Conservation (phyloP, 305 asterid species). For the Fraxinus floribunda region DNA sequence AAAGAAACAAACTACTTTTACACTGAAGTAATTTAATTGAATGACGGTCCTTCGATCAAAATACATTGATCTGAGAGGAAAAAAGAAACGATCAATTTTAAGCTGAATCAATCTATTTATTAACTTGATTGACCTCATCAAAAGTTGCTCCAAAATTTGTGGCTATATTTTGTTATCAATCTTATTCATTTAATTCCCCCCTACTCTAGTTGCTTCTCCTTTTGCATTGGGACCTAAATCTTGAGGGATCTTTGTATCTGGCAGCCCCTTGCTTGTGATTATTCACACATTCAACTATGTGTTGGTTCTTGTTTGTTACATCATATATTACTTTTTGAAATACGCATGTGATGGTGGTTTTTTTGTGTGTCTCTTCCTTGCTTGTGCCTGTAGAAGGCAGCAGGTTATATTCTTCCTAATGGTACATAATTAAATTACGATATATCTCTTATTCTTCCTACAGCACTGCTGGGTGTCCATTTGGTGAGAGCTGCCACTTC, state of each 20-base stretch:
- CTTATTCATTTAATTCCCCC: neutral
- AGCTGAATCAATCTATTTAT: neutral
- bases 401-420: neutral
- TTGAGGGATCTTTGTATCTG: neutral
- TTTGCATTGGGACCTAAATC: neutral
- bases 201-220: neutral
- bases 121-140: neutral
- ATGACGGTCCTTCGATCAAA: neutral
- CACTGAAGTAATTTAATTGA: neutral
- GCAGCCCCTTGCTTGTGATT: neutral
- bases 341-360: neutral
- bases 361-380: neutral
- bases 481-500: conserved; percentile 92
- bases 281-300: neutral
- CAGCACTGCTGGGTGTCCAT: conserved; percentile 89
- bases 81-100: neutral
- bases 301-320: neutral
- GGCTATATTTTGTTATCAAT: neutral
- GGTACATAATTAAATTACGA: neutral
- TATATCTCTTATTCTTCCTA: conserved; percentile 11
- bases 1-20: neutral
- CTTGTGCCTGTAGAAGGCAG: neutral
- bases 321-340: neutral
- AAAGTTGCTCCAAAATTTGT: neutral
- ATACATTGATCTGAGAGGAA: neutral